Base-by-base conservation (phyloP, 768 basidiomycete species). In the Epithele typhae region DNA sequence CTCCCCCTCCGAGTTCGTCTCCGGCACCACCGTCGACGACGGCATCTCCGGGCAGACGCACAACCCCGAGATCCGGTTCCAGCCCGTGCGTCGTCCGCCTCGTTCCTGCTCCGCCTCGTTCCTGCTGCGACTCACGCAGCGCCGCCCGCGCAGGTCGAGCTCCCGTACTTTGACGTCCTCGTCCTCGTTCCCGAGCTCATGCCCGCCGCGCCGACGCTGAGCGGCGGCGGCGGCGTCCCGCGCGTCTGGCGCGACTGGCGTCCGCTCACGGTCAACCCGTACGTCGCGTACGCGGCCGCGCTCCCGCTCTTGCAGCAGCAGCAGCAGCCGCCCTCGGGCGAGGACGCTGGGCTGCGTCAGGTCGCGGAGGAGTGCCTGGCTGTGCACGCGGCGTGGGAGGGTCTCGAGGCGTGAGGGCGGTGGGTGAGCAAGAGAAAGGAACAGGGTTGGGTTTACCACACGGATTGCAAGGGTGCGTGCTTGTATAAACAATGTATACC, bases 21-120 rank as follows among this genome's bases (percentile, higher is more conserved):
- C 40, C 8, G 42, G 35, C 22, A 43, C 42, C 42, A 30, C 35
- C 21, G 42, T 43, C 32, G 42, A 43, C 22, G 42, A 43, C 21
- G 42, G 42, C 4, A 43, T 43, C 32, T 34, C 42, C 1, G 42
- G 32, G 19, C 19, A 33, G 19, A 43, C 32, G 19, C 21, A 17
- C n/a, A 43, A 43, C 19, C 30, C 42, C 1, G 42, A 43, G 15
- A 43, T 43, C 17, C 17, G 30, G 21, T 43, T 43, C 42, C 6
- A 43, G 21, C 42, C 42, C 2, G 42, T 43, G 15, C 42, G 42
- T 43, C n/a, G 12, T 36, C 35, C 12, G 7, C 42, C 8, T 33
- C 30, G 4, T 18, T 34, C 30, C 9, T 22, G 11, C 32, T 32
- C 19, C 35, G 7, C 8, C 27, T 30, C 27, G 27, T 14, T 3